phyloP scores from a whole-genome alignment of 257 asterid species.

The Nicotiana otophora region DNA sequence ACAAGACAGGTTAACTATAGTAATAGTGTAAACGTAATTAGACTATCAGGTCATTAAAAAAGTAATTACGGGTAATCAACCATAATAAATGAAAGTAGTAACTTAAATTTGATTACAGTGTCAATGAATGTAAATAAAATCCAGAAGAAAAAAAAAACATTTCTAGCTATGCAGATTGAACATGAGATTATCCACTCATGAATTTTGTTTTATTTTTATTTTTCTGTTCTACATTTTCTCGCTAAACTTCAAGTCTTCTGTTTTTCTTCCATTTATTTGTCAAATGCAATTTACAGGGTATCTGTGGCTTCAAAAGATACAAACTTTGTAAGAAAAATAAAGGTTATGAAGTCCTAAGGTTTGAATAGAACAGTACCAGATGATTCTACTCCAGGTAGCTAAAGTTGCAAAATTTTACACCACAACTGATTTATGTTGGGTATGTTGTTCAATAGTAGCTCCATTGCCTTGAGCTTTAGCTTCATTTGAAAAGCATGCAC shows the following conservation, averaged over 20 bases:
- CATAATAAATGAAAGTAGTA: neutral
- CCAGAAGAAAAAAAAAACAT: neutral
- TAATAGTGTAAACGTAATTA: neutral
- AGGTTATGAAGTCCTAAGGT: neutral
- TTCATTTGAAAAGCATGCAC: neutral
- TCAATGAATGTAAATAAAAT: neutral
- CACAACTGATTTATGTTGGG: neutral
- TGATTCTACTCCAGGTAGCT: neutral
- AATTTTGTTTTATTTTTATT: neutral
- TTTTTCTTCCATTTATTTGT: neutral
- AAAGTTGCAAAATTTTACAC: neutral
- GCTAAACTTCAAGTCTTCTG: neutral
- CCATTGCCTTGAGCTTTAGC: neutral
- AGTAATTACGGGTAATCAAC: neutral
- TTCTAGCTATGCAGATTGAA: neutral
- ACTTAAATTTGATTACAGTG: neutral
- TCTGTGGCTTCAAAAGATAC: neutral
- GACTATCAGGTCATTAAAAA: neutral
- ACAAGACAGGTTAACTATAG: neutral
- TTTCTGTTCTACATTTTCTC: neutral
- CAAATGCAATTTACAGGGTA: neutral
- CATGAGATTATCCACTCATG: neutral
- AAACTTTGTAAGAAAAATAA: neutral
- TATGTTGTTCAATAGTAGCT: neutral
- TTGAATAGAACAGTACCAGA: neutral